Evolutionary conservation across 306 rosid genomes (phyloP), one percentile per base, ranked within the genome.

Genomic region (Luffa aegyptiaca): DNA sequence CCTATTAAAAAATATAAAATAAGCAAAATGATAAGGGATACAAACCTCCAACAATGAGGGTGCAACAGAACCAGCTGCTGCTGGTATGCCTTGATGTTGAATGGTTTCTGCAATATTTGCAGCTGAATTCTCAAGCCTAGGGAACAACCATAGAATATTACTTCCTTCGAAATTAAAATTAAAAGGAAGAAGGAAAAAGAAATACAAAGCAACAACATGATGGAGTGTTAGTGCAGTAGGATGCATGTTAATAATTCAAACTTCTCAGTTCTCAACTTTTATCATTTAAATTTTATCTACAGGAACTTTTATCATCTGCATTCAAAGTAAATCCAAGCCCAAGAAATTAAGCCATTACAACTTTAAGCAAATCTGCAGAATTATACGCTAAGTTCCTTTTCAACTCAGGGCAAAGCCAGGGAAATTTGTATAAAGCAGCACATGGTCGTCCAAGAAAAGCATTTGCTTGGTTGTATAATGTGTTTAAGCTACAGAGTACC

Each of bases 101-200:
- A 62, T 75, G 39, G 98, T 81, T 53, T 86, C 97, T 20, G 91
- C 90, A 79, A 90, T 84, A 84, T 92, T 90, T 79, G 90, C 87
- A 83, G 98, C 96, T 74, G 97, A 92, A 85, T 90, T 81, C 89
- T 94, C 98, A 26, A 94, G 87, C 97, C 99, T 96, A 86, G 48
- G 79, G 80, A 86, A 83, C 83, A 86, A 88, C 53, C 68, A 65
- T 51, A 79, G 35, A 80, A 76, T 26, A 75, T 59, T 64, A 20
- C 39, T 53, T 75, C 75, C 62, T 81, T 79, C 13, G 41, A 56
- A 8, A 55, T 59, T 21, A 49, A 44, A 45, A 49, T 52, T 26
- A 64, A 45, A 18, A 57, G 48, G 49, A 58, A 58, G 64, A 18
- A 35, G 31, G 37, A 10, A 44, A 42, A 46, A 79, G 61, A 35